Conservation (phyloP, 169 alveolate species). For the Plasmodium reichenowi region DNA sequence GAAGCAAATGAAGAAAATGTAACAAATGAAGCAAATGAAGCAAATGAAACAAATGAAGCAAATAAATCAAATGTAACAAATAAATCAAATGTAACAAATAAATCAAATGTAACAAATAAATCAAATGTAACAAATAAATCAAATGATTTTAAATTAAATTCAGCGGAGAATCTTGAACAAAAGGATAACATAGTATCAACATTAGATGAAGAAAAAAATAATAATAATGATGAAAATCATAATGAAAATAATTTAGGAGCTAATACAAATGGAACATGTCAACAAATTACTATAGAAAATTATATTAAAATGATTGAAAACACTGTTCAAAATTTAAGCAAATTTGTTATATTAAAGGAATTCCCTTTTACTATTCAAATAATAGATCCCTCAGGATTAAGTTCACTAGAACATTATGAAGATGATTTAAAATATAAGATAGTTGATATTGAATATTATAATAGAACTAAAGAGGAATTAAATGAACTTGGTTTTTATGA, state of each 20-base stretch:
- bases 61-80: neutral
- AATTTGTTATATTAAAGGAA: conserved; percentile 29
- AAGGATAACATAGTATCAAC: neutral
- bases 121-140: neutral
- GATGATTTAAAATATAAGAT: conserved; percentile 81
- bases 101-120: neutral
- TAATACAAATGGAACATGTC: conserved; percentile 1
- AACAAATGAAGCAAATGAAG: neutral
- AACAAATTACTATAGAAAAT: conserved; percentile 68
- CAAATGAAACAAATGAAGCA: neutral
- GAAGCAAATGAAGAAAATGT: neutral
- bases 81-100: neutral
- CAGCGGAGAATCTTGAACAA: neutral
- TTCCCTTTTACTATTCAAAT: conserved; percentile 90
- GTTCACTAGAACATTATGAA: conserved; percentile 87
- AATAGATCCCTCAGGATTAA: conserved; percentile 95
- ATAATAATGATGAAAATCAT: neutral
- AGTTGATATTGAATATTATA: conserved; percentile 81
- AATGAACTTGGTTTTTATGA: conserved; percentile 89
- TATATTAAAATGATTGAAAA: conserved; percentile 64
- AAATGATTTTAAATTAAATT: neutral
- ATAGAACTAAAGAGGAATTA: conserved; percentile 85
- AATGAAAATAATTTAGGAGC: neutral
- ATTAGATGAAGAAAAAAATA: neutral
- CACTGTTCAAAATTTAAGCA: conserved; percentile 32